Evolutionary conservation across 768 basidiomycete species (phyloP), one percentile per base, ranked within the genome.

Genomic region (Daedaleopsis nitida): DNA sequence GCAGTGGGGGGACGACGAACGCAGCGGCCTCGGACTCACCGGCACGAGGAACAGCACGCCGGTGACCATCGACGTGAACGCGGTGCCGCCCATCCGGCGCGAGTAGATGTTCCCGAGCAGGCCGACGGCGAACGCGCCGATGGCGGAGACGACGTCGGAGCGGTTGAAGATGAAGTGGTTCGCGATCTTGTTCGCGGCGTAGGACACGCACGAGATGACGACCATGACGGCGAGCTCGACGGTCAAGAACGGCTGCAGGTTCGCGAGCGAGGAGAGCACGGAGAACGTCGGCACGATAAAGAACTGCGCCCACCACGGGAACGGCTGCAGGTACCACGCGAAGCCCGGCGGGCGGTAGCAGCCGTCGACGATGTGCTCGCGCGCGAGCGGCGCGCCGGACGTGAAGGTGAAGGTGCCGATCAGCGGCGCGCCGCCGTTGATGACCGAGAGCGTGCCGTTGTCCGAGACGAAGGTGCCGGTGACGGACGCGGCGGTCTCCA

Each of bases 1-100:
- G 8, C 14, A 8, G 37, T 38, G 37, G 45, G 16, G n/a, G 39
- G 11, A 7, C 16, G 23, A 44, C 53, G 14, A 12, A 19, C 57
- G 44, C 17, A 19, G n/a, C 64, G 17, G 21, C 27, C n/a, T 13
- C 58, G 10, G 37, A 81, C 88, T 72, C 71, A 93, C 92, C 13
- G 93, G 93, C 24, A 95, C 91, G 61, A 94, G 77, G 74, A 95
- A 92, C 64, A 93, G 73, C 6, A 95, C 91, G 42, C 92, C 92
- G 24, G 92, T 90, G 43, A 94, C 91, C 93, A 95, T 95, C 2
- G 87, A 87, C 11, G 92, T 92, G 74, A 94, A 94, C 19, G 92
- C 92, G 4, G 92, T 94, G 9, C 92, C 92, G 9, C 88, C 83
- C 82, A 91, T 87, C 70, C 84, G 85, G 49, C 92, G 81, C 43